Percentiles rank a stretch among this genome's conserved stretches.
Conservation (phyloP, 306 rosid genomes). For the Quercus rubra region DNA sequence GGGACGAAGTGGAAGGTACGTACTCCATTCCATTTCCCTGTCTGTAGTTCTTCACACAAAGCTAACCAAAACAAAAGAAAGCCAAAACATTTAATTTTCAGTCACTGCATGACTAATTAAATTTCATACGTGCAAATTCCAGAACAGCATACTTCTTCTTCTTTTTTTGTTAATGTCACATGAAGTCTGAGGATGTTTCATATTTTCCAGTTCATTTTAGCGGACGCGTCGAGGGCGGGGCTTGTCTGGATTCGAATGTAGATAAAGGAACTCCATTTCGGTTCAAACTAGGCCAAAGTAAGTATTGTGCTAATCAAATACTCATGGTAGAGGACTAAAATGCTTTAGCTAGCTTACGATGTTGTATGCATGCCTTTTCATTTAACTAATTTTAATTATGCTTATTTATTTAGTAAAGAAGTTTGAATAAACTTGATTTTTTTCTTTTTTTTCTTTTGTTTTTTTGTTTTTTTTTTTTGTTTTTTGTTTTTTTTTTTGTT, state of each 20-base stretch:
- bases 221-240: conserved; percentile 43
- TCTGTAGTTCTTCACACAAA: background rate
- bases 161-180: background rate
- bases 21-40: conserved; percentile 1
- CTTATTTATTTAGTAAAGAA: background rate
- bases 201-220: conserved; percentile 49
- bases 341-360: background rate
- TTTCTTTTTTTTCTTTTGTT: background rate
- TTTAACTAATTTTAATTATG: background rate
- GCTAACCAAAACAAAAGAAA: background rate
- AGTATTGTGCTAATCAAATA: background rate
- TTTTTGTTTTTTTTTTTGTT: no score
- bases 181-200: conserved; percentile 1
- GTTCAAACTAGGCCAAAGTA: conserved; percentile 64
- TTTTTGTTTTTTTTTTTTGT: background rate
- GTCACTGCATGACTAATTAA: background rate
- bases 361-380: background rate
- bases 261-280: conserved; percentile 43
- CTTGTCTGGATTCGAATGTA: conserved; percentile 35
- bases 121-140: background rate
- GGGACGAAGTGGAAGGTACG: conserved; percentile 67
- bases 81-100: background rate
- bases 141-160: background rate
- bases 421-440: background rate
- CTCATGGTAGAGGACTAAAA: background rate